Base-by-base conservation (phyloP, 1,284 basidiomycete genomes). In the Irpex sp. region DNA sequence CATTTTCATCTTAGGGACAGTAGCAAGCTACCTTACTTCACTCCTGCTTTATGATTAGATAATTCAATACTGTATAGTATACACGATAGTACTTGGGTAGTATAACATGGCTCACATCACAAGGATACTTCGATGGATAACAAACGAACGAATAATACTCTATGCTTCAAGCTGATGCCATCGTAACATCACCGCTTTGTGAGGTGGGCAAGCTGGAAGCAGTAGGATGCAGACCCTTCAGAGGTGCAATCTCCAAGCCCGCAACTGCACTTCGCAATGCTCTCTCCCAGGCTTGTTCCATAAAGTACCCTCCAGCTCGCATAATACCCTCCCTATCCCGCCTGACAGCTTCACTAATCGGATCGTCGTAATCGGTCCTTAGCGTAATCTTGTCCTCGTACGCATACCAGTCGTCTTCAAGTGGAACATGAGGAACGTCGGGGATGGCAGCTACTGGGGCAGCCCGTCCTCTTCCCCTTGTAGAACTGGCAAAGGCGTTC, bases 251-350 rank as follows among this genome's bases (percentile, higher is more conserved):
- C 68, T 91, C 88, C 61, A 97, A 75, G 1, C 86, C 91, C 62
- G 91, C 89, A 19, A 96, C 89, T 1, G 92, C 91, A 68, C 77
- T 85, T 59, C 90, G 79, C 56, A 97, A 74, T 21, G 93, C 93
- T 69, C 94, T 83, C 70, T 92, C 89, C 95, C 95, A 97, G 58
- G 92, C 92, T 73, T 94, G 87, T 64, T 89, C 84, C 8, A 94
- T 79, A 68, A 82, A 82, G 73, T 93, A 97, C 1, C 94, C 95
- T 15, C 94, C 96, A 7, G 87, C 93, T 52, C 90, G 80, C 84
- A 93, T 91, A 69, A 91, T 88, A 3, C 91, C 90, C 67, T 93
- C 89, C 61, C 83, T 77, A 70, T 95, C 92, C 69, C 85, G 85
- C 68, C 89, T 81, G 5, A 93, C 86, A 3, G 87, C 88, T 63